Base-by-base conservation (phyloP, 169 alveolate genomes). In the Eimeria maxima region DNA sequence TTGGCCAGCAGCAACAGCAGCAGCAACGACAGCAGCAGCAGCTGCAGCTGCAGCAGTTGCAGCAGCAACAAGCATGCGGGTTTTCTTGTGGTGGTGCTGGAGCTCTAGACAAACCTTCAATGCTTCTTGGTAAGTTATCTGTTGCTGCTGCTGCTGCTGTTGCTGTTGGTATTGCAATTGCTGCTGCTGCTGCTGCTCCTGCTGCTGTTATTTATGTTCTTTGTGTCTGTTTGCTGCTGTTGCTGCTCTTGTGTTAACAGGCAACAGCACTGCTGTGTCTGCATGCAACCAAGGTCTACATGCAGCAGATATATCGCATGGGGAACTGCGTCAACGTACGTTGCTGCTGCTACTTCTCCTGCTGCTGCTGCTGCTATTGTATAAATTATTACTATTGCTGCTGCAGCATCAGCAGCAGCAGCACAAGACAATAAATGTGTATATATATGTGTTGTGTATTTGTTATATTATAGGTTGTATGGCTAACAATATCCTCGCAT, bases 361-460 rank as follows among this genome's bases (percentile, higher is more conserved):
- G 73, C 45, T 81, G 90, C 73, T 81, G 90, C 71, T 81, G 90
- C 71, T 53, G 71, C 71, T 45, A 45, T 67, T 38, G 90, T 29
- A 8, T 60, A 27, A 11, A 67, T 60, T 80, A 67, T 67, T 67
- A 29, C 27, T 67, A 29, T 29, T 67, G 76, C 76, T 67, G 76
- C 76, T 67, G 76, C 76, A 18, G 76, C 76, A 13, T 7, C 67
- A 13, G 67, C 24, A 18, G 7, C 67, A 57, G 80, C 67, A 60
- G 81, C 38, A 80, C 38, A 63, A 20, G 29, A 63, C 93, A 38
- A n/a, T n/a, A n/a, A n/a, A n/a, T n/a, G n/a, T n/a, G n/a, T n/a
- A n/a, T n/a, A n/a, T n/a, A n/a, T n/a, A n/a, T n/a, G n/a, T n/a
- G n/a, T n/a, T n/a, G n/a, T n/a, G n/a, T n/a, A n/a, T n/a, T n/a